These are phyloP conservation scores for Fibroporia radiculosa DNA, from an alignment of 768 basidiomycete species.

Conservation along the genomic window DNA sequence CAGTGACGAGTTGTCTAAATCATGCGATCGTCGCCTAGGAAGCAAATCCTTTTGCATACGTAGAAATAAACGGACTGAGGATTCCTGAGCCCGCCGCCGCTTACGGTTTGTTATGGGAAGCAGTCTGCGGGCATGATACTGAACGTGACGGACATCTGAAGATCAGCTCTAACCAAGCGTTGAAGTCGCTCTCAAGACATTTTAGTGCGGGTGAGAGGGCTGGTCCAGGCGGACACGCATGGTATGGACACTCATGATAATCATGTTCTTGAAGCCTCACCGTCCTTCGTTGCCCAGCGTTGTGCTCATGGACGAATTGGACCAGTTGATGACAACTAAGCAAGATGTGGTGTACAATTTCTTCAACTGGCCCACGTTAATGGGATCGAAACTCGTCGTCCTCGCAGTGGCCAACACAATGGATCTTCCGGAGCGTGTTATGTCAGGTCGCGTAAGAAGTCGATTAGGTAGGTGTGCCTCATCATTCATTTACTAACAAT, in stretches of 20 bases:
- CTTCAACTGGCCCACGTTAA: slow-evolving; percentile 97
- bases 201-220: slow-evolving; percentile 58
- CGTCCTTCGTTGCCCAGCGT: slow-evolving; percentile 49
- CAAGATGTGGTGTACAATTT: slow-evolving; percentile 99
- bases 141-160: slow-evolving; percentile 54
- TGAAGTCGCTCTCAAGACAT: slow-evolving; percentile 69
- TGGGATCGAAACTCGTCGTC: slow-evolving; percentile 83
- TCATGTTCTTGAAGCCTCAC: slow-evolving; percentile 3
- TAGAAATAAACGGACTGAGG: slow-evolving; percentile 94
- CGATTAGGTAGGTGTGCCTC: slow-evolving; percentile 59
- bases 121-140: slow-evolving; percentile 74
- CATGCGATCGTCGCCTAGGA: slow-evolving; percentile 56
- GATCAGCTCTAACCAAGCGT: slow-evolving; percentile 72
- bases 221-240: slow-evolving; percentile 83
- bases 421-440: slow-evolving; percentile 92
- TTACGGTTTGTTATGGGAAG: slow-evolving; percentile 89
- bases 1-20: not conserved
- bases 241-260: slow-evolving; percentile 35
- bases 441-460: slow-evolving; percentile 88
- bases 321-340: slow-evolving; percentile 91
- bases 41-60: slow-evolving; percentile 89
- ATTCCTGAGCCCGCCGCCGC: slow-evolving; percentile 91
- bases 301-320: slow-evolving; percentile 97
- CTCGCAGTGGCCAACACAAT: slow-evolving; percentile 97
- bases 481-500: not conserved